phyloP scores from a whole-genome alignment of 2,329 filamentous ascomycete species.

The Clonostachys solani region DNA sequence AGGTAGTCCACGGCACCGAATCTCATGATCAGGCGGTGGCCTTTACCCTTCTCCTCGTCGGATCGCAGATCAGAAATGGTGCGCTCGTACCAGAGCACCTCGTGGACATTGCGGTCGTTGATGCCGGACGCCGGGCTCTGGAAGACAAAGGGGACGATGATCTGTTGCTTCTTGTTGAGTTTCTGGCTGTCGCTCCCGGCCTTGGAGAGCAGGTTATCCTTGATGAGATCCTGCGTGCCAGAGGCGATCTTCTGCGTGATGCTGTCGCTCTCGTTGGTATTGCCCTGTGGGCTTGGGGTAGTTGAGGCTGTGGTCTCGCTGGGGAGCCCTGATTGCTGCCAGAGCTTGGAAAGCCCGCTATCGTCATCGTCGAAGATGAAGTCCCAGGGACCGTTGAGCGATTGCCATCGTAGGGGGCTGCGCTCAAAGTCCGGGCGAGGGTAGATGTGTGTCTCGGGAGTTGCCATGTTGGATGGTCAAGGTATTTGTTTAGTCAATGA shows the following conservation, averaged over 20 bases:
- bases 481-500: not conserved
- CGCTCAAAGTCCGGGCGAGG: conserved; percentile 64
- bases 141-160: conserved; percentile 62
- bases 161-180: conserved; percentile 41
- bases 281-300: conserved; percentile 10
- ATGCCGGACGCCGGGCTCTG: conserved; percentile 61
- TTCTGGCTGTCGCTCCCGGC: conserved; percentile 13
- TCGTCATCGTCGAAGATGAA: conserved; percentile 65
- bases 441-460: conserved; percentile 28
- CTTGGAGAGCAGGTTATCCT: conserved; percentile 34
- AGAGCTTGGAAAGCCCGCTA: conserved; percentile 43
- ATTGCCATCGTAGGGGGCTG: conserved; percentile 48
- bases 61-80: conserved; percentile 43
- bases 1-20: conserved; percentile 62
- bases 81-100: conserved; percentile 65
- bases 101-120: conserved; percentile 56
- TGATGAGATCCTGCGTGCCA: conserved; percentile 40
- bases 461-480: not conserved
- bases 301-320: conserved; percentile 23
- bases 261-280: conserved; percentile 20
- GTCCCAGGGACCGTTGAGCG: conserved; percentile 59
- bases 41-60: conserved; percentile 27
- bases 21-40: conserved; percentile 41
- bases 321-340: conserved; percentile 50
- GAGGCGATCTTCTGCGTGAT: conserved; percentile 40